Evolutionary conservation across 2,329 filamentous ascomycete species (phyloP).

Genomic region (Sarocladiaceae sp.): DNA sequence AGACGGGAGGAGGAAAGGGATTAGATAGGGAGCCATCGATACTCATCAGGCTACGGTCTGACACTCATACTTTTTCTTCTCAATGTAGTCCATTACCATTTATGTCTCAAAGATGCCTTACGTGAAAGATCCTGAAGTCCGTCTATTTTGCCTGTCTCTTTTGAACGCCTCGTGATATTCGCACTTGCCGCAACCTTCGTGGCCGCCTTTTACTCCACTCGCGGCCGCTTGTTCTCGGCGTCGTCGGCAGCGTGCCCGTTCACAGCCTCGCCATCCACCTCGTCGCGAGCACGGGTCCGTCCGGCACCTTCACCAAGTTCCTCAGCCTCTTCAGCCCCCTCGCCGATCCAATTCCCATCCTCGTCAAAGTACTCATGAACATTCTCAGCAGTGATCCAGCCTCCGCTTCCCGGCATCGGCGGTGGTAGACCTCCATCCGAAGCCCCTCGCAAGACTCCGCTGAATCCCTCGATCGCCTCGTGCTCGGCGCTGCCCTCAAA

Average conservation of each 20-base stretch:
- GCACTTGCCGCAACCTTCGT: neutral
- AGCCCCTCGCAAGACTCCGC: constrained; percentile 47
- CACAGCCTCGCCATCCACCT: constrained; percentile 43
- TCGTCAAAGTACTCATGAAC: constrained; percentile 79
- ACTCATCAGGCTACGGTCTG: neutral
- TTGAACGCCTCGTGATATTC: neutral
- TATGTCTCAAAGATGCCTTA: neutral
- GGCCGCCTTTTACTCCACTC: constrained; percentile 38
- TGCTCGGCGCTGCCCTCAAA: constrained; percentile 49
- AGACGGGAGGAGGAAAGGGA: neutral
- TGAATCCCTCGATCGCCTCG: constrained; percentile 52
- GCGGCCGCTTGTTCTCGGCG: constrained; percentile 42
- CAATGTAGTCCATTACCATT: neutral
- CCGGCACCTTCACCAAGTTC: constrained; percentile 63
- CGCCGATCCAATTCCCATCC: constrained; percentile 71
- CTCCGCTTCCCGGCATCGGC: constrained; percentile 67
- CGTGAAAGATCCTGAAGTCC: neutral
- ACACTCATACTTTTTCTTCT: neutral
- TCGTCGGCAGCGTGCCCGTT: constrained; percentile 25
- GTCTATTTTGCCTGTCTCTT: neutral
- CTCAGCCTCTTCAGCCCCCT: constrained; percentile 36
- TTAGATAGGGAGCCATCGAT: neutral
- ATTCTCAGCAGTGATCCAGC: constrained; percentile 92
- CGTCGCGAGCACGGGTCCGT: constrained; percentile 49
- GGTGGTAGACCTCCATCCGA: constrained; percentile 53